Base-by-base conservation (phyloP, 441 rosid species). In the Mallotus repandus region DNA sequence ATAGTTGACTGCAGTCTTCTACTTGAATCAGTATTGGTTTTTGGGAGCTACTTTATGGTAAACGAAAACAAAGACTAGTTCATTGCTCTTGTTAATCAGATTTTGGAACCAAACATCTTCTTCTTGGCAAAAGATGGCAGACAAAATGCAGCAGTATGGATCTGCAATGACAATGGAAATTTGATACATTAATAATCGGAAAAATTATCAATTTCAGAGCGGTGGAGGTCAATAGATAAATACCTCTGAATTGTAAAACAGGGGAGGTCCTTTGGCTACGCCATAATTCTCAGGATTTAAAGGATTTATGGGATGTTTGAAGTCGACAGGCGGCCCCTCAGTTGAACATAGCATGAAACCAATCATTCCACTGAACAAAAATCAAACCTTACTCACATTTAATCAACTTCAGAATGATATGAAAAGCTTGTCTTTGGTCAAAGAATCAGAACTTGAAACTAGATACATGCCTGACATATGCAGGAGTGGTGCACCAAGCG, bases 301-400 rank as follows among this genome's bases (percentile, higher is more conserved):
- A 10, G 88, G 86, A 78, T 87, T 89, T 49, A 86, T 72, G 2
- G 96, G 91, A 58, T 74, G 72, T 58, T 79, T 86, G 88, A 92
- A 90, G 77, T 92, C 89, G 21, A 92, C 92, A 4, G 78, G 49
- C 61, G 89, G 90, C 45, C 97, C 97, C 76, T 85, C 92, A 0
- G 84, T 87, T 15, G 97, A 85, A 78, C 98, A 92, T 43, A 92
- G 93, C 91, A 92, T 81, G 86, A 86, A 89, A 60, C 98, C 94
- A 29, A 88, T 89, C 60, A 87, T 89, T 41, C 97, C 97, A 76
- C 93, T 89, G 89, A 70, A 38, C 41, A 5, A 38, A 38, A 76
- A 73, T 10, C 19, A 74, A 38, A 59, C 38, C 19, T 12, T 10
- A 59, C 41, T 59, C 7, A 62, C 7, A 7, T 4, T 62, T 62